These are phyloP conservation scores for Xeromyces bisporus DNA, from an alignment of 495 filamentous ascomycete species.

Conservation along the genomic window DNA sequence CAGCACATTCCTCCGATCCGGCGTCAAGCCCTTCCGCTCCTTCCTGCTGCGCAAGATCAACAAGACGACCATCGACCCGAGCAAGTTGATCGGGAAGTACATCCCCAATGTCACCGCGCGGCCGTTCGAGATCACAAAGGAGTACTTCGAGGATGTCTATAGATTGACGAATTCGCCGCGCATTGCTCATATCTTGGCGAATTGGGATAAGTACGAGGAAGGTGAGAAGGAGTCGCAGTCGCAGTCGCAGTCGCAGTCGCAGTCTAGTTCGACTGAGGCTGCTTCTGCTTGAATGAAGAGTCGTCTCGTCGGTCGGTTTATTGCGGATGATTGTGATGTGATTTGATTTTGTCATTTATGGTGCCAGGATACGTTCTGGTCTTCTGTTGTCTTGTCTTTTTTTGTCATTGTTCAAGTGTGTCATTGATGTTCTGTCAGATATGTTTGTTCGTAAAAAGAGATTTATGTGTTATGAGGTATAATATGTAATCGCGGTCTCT, in stretches of 20 bases:
- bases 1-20: constrained; percentile 89
- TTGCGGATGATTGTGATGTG: too few relatives aligned
- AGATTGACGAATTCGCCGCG: constrained; percentile 78
- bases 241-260: too few relatives aligned
- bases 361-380: too few relatives aligned
- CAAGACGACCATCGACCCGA: constrained; percentile 91
- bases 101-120: constrained; percentile 95
- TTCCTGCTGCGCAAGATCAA: constrained; percentile 99
- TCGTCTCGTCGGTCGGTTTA: too few relatives aligned
- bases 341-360: too few relatives aligned
- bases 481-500: too few relatives aligned
- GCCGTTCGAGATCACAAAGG: constrained; percentile 89
- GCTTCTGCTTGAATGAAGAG: constrained; percentile 5
- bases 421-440: too few relatives aligned
- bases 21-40: constrained; percentile 93
- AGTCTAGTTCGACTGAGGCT: constrained; percentile 1
- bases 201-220: constrained; percentile 56
- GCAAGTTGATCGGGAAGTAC: constrained; percentile 94
- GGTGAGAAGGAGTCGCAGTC: constrained; percentile 15
- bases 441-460: too few relatives aligned
- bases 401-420: constrained; percentile 5
- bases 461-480: too few relatives aligned
- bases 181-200: constrained; percentile 78
- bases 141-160: constrained; percentile 99
- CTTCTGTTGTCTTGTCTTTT: constrained; percentile 4